Evolutionary conservation across 108 stramenopile species (phyloP), one percentile per base, ranked within the genome.

Genomic region (Poteriospumella lacustris): DNA sequence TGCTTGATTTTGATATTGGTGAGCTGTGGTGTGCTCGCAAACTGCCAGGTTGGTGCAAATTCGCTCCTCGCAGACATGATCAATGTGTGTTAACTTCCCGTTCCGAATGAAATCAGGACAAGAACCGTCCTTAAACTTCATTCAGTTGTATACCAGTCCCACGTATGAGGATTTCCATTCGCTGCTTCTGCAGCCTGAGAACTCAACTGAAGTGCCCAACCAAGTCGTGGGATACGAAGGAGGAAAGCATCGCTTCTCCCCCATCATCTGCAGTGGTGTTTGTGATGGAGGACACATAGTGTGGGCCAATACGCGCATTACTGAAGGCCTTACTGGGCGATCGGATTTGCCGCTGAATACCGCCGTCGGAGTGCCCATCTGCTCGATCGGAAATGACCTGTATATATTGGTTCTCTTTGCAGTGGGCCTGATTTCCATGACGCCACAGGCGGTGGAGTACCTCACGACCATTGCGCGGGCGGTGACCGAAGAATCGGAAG

Each of bases 321-420:
- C 83, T 43, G 92, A 91, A 70, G 95, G 95, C 26, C 84, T 91
- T 36, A 15, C 29, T 3, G 94, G 96, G 42, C 85, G 94, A 12
- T 93, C 94, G 39, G 94, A 95, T 76, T 87, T 97, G 68, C 89
- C 89, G 52, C 87, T 97, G n/a, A 93, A 94, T 59, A 95, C 96
- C 31, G 96, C 96, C 38, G 94, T 97, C 5, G 95, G 96, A 29
- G 91, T 95, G 87, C 96, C 96, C 44, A 92, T 96, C 0, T 85
- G 79, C 68, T 78, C 68, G 1, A 39, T 81, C 40, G 84, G 84
- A 29, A 33, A 68, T 40, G 84, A 85, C 41, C 64, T 85, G 12
- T 77, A 75, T 41, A 77, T 85, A n/a, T 60, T 85, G 2, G 80
- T 85, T n/a, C 76, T 85, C 31, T 85, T 85, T 79, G 82, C 84